These are phyloP conservation scores for Arabidopsis hybrid DNA, from an alignment of 441 rosid genomes.

Conservation along the genomic window DNA sequence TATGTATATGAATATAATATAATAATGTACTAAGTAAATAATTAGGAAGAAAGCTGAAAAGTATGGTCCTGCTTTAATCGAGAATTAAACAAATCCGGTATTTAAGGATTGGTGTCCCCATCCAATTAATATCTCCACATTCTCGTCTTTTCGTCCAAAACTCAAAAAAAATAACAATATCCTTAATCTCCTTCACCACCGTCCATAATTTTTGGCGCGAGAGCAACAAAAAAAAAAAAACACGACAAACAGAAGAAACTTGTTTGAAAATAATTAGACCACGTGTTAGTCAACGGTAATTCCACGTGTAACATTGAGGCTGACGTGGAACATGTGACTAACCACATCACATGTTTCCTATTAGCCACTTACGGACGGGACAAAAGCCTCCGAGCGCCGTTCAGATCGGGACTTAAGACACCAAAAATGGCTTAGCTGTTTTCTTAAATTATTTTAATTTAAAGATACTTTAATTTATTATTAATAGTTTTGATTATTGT, in stretches of 20 bases:
- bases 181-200: conserved; percentile 22
- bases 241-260: conserved; percentile 38
- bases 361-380: conserved; percentile 34
- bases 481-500: conserved; percentile 8
- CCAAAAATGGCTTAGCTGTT: conserved; percentile 42
- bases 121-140: conserved; percentile 48
- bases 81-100: conserved; percentile 40
- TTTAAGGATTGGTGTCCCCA: conserved; percentile 46
- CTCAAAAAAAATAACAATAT: conserved; percentile 32
- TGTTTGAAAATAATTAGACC: conserved; percentile 21
- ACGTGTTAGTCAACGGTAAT: conserved; percentile 24
- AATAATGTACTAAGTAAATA: too few relatives aligned
- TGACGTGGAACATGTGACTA: conserved; percentile 34
- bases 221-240: background rate
- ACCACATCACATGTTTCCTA: conserved; percentile 23
- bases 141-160: conserved; percentile 31
- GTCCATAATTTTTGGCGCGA: conserved; percentile 47
- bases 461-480: conserved; percentile 10
- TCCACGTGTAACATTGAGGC: conserved; percentile 11
- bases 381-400: conserved; percentile 44
- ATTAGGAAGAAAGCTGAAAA: conserved; percentile 39
- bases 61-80: conserved; percentile 43
- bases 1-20: too few relatives aligned
- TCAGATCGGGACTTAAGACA: conserved; percentile 35
- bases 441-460: background rate